phyloP scores from a whole-genome alignment of 2,329 filamentous ascomycete genomes.

The Trichocomaceae sp. region DNA sequence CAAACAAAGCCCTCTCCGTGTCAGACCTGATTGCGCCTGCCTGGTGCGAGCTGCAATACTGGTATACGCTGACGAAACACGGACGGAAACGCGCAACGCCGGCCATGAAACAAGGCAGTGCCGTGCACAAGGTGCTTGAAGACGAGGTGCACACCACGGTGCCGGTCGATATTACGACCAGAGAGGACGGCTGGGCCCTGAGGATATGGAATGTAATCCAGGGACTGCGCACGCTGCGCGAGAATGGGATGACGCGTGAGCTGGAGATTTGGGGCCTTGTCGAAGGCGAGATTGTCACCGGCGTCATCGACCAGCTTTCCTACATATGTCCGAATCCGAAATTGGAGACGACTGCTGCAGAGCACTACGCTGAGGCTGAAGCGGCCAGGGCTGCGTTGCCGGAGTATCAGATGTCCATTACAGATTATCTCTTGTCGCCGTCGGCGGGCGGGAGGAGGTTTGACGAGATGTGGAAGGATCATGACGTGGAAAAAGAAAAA shows the following conservation, averaged over 20 bases:
- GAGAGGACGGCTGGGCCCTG: constrained; percentile 76
- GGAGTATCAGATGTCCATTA: constrained; percentile 41
- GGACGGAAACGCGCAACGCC: constrained; percentile 68
- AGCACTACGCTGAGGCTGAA: constrained; percentile 32
- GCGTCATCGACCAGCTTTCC: constrained; percentile 80
- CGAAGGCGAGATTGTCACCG: constrained; percentile 76
- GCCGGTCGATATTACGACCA: constrained; percentile 61
- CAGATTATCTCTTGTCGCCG: constrained; percentile 38
- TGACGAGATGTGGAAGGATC: constrained; percentile 24
- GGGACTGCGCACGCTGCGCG: constrained; percentile 65
- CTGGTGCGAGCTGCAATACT: constrained; percentile 95
- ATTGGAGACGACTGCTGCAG: constrained; percentile 56
- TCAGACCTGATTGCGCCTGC: constrained; percentile 81
- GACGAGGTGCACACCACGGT: constrained; percentile 77
- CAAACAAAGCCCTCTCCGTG: constrained; percentile 74
- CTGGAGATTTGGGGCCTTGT: constrained; percentile 79
- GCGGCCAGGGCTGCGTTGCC: constrained; percentile 31
- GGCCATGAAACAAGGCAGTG: constrained; percentile 77
- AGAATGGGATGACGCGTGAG: constrained; percentile 66
- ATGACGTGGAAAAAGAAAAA: background rate
- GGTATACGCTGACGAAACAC: constrained; percentile 71
- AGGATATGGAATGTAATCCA: constrained; percentile 88
- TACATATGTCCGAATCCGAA: constrained; percentile 67
- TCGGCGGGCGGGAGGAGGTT: constrained; percentile 30
- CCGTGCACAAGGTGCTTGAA: constrained; percentile 75